Evolutionary conservation across 2,329 filamentous ascomycete species (phyloP).

Genomic region (Pseudopyrenochaeta lycopersici): DNA sequence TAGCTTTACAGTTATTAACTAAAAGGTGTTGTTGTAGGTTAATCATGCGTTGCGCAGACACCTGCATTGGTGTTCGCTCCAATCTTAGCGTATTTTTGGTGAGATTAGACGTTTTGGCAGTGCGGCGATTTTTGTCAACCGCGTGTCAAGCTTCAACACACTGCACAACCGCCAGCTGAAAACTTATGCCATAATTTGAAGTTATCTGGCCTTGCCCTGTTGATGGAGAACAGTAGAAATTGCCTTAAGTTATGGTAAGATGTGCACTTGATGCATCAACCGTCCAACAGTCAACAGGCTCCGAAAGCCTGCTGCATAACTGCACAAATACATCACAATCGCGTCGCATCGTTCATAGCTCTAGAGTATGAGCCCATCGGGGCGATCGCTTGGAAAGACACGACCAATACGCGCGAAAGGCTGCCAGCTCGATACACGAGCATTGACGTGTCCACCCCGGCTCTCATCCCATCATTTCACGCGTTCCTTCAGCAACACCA

Average conservation of each 20-base stretch:
- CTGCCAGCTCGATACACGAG: slow-evolving; percentile 13
- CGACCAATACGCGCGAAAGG: slow-evolving; percentile 10
- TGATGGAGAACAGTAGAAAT: not conserved
- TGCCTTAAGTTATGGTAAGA: too few relatives aligned
- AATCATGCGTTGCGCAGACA: too few relatives aligned
- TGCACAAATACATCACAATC: not conserved
- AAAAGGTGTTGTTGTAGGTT: too few relatives aligned
- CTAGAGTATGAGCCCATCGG: not conserved
- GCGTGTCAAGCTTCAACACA: not conserved
- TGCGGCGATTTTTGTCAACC: too few relatives aligned
- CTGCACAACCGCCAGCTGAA: not conserved
- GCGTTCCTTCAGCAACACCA: slow-evolving; percentile 36
- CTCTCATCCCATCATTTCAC: slow-evolving; percentile 30
- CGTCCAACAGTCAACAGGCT: too few relatives aligned
- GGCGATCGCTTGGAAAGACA: not conserved
- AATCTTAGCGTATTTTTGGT: too few relatives aligned
- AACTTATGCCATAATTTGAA: too few relatives aligned
- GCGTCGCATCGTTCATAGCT: slow-evolving; percentile 1
- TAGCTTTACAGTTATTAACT: too few relatives aligned
- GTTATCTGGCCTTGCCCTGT: not conserved
- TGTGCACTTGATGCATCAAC: too few relatives aligned
- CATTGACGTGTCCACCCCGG: slow-evolving; percentile 27
- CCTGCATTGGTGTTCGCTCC: too few relatives aligned
- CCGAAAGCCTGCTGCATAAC: too few relatives aligned
- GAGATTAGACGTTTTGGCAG: too few relatives aligned